Evolutionary conservation across 2,329 filamentous ascomycete species (phyloP).

Genomic region (Aureobasidium sp.): DNA sequence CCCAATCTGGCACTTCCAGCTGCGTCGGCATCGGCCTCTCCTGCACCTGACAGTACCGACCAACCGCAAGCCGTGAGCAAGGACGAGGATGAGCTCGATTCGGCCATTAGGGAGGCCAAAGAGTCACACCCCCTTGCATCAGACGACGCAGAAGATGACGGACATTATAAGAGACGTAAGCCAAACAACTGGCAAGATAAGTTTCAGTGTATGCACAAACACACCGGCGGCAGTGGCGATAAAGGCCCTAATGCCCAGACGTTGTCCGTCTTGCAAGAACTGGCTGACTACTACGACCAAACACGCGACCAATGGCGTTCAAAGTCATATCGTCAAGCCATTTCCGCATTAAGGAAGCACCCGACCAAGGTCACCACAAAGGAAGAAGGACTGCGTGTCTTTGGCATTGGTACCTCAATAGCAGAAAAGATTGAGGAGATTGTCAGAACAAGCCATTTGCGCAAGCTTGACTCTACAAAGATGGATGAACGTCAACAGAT

Average conservation of each 20-base stretch:
- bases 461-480: slow-evolving; percentile 63
- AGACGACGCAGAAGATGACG: neutral
- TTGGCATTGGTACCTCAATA: slow-evolving; percentile 63
- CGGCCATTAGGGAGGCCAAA: slow-evolving; percentile 24
- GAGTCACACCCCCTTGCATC: slow-evolving; percentile 16
- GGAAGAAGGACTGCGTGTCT: slow-evolving; percentile 60
- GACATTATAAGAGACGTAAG: slow-evolving; percentile 13
- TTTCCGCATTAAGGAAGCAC: slow-evolving; percentile 65
- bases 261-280: slow-evolving; percentile 68
- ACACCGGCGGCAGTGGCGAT: slow-evolving; percentile 33
- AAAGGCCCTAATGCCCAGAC: slow-evolving; percentile 67
- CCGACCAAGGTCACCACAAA: slow-evolving; percentile 57
- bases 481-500: slow-evolving; percentile 58
- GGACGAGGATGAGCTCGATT: slow-evolving; percentile 16
- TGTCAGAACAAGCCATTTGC: slow-evolving; percentile 63
- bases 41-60: neutral
- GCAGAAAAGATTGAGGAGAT: slow-evolving; percentile 89
- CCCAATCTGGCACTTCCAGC: neutral
- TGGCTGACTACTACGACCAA: slow-evolving; percentile 70
- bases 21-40: neutral
- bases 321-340: slow-evolving; percentile 68
- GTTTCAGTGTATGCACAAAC: slow-evolving; percentile 55
- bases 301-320: slow-evolving; percentile 72
- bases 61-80: neutral
- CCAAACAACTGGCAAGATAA: slow-evolving; percentile 30